Conservation (phyloP, 352 stramenopile genomes). For the Phytophthora cactorum region DNA sequence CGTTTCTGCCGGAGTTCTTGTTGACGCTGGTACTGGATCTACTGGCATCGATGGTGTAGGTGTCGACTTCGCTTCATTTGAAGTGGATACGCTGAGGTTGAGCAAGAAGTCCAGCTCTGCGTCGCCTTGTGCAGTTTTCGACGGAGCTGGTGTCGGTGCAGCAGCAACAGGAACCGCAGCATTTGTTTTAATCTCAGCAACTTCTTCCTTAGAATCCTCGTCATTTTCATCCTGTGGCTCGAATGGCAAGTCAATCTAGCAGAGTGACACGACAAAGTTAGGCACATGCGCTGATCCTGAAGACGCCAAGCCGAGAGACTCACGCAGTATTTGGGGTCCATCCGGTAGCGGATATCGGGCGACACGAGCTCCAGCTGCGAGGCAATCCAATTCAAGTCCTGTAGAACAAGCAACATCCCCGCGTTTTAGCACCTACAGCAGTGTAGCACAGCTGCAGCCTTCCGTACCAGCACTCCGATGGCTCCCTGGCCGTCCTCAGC, state of each 20-base stretch:
- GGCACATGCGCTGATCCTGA: neutral
- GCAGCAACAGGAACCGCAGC: neutral
- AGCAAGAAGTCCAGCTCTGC: conserved; percentile 52
- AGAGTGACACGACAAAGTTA: conserved; percentile 5
- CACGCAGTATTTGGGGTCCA: conserved; percentile 82
- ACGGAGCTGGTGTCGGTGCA: neutral
- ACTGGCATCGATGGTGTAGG: conserved; percentile 2
- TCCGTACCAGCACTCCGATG: conserved; percentile 50
- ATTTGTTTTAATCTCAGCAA: conserved; percentile 6
- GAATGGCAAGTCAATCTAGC: conserved; percentile 51
- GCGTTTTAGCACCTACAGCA: neutral
- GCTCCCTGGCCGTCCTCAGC: conserved; percentile 29
- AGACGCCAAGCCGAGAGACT: conserved; percentile 20
- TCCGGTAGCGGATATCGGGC: conserved; percentile 61
- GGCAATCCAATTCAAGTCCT: conserved; percentile 80
- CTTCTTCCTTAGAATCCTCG: conserved; percentile 6
- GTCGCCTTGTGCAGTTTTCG: conserved; percentile 22
- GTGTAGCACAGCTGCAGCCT: neutral
- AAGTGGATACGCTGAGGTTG: conserved; percentile 40
- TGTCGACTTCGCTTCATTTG: conserved; percentile 6
- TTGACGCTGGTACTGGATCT: conserved; percentile 3
- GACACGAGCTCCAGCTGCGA: conserved; percentile 55
- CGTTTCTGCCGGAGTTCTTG: conserved; percentile 19
- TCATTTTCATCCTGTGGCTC: conserved; percentile 32
- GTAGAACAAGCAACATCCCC: neutral